Evolutionary conservation across 305 asterid species (phyloP).

Genomic region (Fraxinus sp.): DNA sequence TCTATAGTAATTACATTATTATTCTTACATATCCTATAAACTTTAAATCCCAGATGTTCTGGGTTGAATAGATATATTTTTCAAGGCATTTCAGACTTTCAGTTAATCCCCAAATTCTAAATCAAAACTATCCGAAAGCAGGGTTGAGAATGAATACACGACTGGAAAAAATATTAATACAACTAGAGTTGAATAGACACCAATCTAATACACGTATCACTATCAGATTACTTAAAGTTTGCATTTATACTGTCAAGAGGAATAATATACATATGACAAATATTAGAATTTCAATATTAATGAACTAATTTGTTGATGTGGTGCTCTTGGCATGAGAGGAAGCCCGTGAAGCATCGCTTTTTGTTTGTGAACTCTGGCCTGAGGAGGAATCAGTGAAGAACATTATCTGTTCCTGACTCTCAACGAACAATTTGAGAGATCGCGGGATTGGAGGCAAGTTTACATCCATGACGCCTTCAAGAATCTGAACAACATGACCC

Average conservation of each 20-base stretch:
- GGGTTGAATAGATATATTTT: background rate
- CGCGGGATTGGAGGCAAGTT: constrained; percentile 61
- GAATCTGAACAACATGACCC: constrained; percentile 74
- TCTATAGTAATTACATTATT: background rate
- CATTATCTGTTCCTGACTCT: constrained; percentile 40
- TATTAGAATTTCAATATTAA: background rate
- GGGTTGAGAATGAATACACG: background rate
- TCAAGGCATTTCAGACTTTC: background rate
- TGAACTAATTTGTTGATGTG: constrained; percentile 19
- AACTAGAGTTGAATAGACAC: background rate
- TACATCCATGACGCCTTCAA: constrained; percentile 67
- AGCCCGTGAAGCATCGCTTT: constrained; percentile 39
- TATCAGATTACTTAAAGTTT: background rate
- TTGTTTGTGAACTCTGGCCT: constrained; percentile 44
- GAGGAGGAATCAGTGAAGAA: constrained; percentile 72
- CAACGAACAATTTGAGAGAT: constrained; percentile 49
- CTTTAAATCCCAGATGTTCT: background rate
- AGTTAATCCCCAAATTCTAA: background rate
- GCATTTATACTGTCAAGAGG: background rate
- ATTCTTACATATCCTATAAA: background rate
- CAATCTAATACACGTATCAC: background rate
- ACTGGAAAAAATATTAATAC: background rate
- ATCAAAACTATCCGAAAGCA: background rate
- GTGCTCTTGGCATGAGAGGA: constrained; percentile 42
- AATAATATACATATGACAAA: background rate